Conservation (phyloP, 2,329 filamentous ascomycete species). For the Beauveria sp. region DNA sequence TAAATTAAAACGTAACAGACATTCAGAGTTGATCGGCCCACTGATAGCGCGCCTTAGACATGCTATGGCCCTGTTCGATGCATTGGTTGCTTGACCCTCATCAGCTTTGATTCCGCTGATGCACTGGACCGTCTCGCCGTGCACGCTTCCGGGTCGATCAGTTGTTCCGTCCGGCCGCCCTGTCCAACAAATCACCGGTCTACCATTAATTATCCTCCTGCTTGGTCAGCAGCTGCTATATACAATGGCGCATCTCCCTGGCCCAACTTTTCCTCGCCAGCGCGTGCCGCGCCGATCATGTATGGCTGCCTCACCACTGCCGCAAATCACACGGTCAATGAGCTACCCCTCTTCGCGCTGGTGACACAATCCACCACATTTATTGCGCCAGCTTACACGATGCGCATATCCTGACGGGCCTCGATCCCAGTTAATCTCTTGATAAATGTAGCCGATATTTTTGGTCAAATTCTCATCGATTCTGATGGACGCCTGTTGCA, state of each 20-base stretch:
- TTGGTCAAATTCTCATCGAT: neutral
- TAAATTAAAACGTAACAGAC: neutral
- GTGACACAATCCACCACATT: neutral
- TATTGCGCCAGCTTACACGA: constrained; percentile 4
- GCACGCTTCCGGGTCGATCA: neutral
- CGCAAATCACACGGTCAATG: neutral
- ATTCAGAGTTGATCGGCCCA: neutral
- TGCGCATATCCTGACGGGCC: neutral
- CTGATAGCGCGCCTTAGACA: neutral
- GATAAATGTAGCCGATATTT: neutral
- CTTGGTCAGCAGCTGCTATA: neutral
- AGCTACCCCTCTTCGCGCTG: neutral
- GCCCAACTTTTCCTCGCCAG: neutral
- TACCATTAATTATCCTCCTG: neutral
- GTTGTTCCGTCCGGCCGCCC: constrained; percentile 2
- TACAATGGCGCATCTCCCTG: neutral
- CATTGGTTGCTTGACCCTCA: neutral
- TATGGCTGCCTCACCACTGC: neutral
- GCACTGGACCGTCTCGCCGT: neutral
- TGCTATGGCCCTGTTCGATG: neutral
- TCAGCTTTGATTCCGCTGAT: neutral
- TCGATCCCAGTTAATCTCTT: neutral
- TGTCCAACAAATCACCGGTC: neutral
- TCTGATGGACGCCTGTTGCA: neutral
- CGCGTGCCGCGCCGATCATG: neutral